Conservation (phyloP, 2,329 filamentous ascomycete species). For the Ascochyta viciae-villosae region DNA sequence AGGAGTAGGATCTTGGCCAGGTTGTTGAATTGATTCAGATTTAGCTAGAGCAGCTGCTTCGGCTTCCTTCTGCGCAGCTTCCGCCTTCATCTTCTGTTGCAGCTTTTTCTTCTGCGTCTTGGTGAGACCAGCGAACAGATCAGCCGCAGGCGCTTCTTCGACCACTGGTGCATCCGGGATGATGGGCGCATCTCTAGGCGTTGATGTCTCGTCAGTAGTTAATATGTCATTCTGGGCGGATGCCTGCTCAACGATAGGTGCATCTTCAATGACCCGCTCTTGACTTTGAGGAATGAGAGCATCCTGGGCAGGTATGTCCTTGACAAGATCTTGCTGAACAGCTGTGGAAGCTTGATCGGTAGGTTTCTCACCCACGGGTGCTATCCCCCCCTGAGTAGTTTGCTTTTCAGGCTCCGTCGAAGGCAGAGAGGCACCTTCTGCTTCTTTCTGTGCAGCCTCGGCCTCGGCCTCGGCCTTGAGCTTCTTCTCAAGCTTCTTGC, state of each 20-base stretch:
- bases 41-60: background rate
- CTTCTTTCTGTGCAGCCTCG: constrained; percentile 31
- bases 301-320: background rate
- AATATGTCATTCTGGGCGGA: background rate
- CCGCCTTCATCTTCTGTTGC: constrained; percentile 20
- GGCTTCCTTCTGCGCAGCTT: constrained; percentile 15
- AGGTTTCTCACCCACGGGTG: background rate
- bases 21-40: background rate
- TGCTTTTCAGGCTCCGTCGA: background rate
- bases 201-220: background rate
- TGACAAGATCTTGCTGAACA: background rate
- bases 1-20: background rate
- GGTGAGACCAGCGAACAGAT: constrained; percentile 1
- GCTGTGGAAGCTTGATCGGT: background rate
- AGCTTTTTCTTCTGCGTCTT: constrained; percentile 33
- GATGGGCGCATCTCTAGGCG: constrained; percentile 14
- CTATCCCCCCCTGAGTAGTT: background rate
- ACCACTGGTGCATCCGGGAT: background rate
- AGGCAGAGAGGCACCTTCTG: background rate
- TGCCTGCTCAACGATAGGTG: background rate
- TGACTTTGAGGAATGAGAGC: background rate
- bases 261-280: background rate
- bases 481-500: constrained; percentile 41
- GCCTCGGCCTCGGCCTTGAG: constrained; percentile 44
- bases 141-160: background rate